Percentiles rank a stretch among this genome's conserved stretches.
phyloP scores from a whole-genome alignment of 2,329 filamentous ascomycete genomes.

The Scortechinia acanthostroma region DNA sequence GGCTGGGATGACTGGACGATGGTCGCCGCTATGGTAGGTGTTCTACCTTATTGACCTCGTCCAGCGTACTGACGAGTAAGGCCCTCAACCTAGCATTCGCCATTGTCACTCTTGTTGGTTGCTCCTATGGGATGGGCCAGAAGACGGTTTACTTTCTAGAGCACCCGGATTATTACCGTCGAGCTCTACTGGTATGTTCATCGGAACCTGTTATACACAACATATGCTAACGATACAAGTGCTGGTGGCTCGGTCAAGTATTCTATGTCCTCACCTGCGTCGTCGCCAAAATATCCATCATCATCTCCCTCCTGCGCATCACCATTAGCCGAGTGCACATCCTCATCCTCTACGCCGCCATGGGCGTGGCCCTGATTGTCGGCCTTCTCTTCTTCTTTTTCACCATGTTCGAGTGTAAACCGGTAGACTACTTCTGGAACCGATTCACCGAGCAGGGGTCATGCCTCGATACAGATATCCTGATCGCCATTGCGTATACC shows the following conservation, averaged over 20 bases:
- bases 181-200: not conserved
- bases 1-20: not conserved
- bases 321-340: conserved; percentile 33
- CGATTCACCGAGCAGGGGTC: conserved; percentile 18
- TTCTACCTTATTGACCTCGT: not conserved
- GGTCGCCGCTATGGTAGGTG: not conserved
- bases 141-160: not conserved
- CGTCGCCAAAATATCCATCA: conserved; percentile 40
- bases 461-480: conserved; percentile 22
- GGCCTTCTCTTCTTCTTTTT: conserved; percentile 39
- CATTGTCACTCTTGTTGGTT: not conserved
- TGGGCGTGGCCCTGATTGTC: conserved; percentile 31
- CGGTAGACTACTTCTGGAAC: conserved; percentile 41
- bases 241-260: conserved; percentile 47
- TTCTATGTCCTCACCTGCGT: conserved; percentile 38
- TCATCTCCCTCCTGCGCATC: conserved; percentile 42
- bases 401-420: conserved; percentile 41
- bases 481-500: not conserved
- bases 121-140: not conserved
- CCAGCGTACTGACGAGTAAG: conserved; percentile 9
- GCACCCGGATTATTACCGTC: not conserved
- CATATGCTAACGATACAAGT: conserved; percentile 3
- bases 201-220: not conserved
- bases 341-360: conserved; percentile 33
- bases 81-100: not conserved